Conservation (phyloP, 257 asterid genomes). For the Solanum medicagineum region DNA sequence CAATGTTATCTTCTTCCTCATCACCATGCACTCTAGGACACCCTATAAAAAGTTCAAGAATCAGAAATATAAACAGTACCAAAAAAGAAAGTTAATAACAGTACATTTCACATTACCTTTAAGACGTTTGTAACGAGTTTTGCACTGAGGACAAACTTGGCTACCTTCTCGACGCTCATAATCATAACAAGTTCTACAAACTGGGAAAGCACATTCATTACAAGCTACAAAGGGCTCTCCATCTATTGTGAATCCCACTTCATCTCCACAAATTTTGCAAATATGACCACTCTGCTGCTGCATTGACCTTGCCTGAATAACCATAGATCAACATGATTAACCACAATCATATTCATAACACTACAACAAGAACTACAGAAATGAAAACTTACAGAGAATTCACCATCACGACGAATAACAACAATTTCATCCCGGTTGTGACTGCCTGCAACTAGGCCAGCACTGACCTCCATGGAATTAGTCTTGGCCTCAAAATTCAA, state of each 20-base stretch:
- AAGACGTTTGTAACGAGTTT: conserved; percentile 22
- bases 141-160: conserved; percentile 28
- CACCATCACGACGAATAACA: conserved; percentile 2
- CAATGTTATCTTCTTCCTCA: conserved; percentile 22
- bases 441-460: conserved; percentile 7
- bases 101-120: conserved; percentile 6
- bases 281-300: conserved; percentile 1
- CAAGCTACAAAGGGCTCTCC: conserved; percentile 26
- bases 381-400: background rate
- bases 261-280: conserved; percentile 21
- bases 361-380: background rate
- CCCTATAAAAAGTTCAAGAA: background rate
- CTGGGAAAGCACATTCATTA: conserved; percentile 27
- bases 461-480: background rate
- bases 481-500: background rate
- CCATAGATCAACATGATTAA: background rate
- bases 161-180: conserved; percentile 25
- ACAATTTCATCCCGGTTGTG: conserved; percentile 8
- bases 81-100: background rate
- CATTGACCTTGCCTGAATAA: background rate
- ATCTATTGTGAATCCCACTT: conserved; percentile 14
- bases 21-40: conserved; percentile 22
- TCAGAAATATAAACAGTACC: background rate
- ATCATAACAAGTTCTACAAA: conserved; percentile 26
- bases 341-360: background rate